Base-by-base conservation (phyloP, 768 basidiomycete genomes). In the Suillus decipiens region DNA sequence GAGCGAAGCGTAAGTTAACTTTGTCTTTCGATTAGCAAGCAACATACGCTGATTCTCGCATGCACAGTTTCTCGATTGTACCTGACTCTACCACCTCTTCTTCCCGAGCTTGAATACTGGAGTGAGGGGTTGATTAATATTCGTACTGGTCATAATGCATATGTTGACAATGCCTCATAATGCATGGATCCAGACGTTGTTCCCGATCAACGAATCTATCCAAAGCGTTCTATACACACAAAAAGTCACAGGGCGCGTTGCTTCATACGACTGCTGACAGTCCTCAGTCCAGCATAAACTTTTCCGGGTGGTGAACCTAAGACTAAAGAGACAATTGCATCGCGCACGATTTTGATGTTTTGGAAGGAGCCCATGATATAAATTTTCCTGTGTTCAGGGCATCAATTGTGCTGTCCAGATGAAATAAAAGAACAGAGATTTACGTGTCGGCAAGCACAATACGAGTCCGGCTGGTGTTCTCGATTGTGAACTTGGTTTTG, bases 281-380 rank as follows among this genome's bases (percentile, higher is more conserved):
- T 95, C 72, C 95, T 83, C 68, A 99, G 77, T 39, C 93, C 90
- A 8, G 95, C 92, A 69, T 98, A 93, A 7, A 95, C 93, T 73
- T 95, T 93, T 59, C 96, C 96, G 57, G 96, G 96, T 0, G 96
- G 96, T 15, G 95, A 96, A 36, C 96, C 96, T 17, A 98, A 83
- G 67, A 98, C 97, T 22, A 97, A 85, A 15, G 93, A 95, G 33
- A 97, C 96, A 65, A 99, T 89, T 7, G 97, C 95, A 75, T 98
- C 96, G 62, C 96, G 85, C 0, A 97, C 97, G 63, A 99, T 86
- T 77, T 96, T 97, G 82, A 99, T 99, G 72, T 97, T 97, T 80
- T 96, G 93, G 80, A 97, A 98, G 17, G 96, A 96, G 28, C 97
- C 97, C 76, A 99, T 89, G 69, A 99, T 98, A 70, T 98, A 95